Conservation (phyloP, 2,329 filamentous ascomycete species). For the Curvularia eragrostidis region DNA sequence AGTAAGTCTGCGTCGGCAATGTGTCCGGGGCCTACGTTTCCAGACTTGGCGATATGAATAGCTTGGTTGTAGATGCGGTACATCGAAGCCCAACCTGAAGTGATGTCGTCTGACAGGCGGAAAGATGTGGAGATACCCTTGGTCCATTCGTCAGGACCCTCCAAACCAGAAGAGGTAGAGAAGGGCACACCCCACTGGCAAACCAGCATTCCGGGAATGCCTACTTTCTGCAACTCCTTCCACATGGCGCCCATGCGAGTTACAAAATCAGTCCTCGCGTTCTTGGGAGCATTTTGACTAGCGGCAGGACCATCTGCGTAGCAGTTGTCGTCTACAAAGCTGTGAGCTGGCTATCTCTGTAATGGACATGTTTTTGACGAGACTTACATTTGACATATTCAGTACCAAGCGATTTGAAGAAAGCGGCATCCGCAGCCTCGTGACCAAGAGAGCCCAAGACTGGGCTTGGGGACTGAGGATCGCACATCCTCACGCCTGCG, state of each 20-base stretch:
- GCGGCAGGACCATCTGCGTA: conserved; percentile 24
- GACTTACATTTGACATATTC: conserved; percentile 30
- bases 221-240: conserved; percentile 28
- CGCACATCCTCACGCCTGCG: conserved; percentile 30
- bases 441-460: conserved; percentile 24
- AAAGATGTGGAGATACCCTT: conserved; percentile 30
- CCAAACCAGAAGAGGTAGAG: conserved; percentile 18
- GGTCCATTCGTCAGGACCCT: conserved; percentile 28
- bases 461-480: conserved; percentile 24
- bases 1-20: conserved; percentile 32
- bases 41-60: conserved; percentile 26
- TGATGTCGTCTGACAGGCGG: conserved; percentile 27
- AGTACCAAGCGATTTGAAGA: conserved; percentile 30
- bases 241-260: conserved; percentile 27
- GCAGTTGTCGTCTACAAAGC: conserved; percentile 27
- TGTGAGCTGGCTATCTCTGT: neutral
- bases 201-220: conserved; percentile 26
- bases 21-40: conserved; percentile 23
- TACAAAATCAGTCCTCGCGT: conserved; percentile 25
- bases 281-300: conserved; percentile 27
- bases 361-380: neutral
- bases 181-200: conserved; percentile 30
- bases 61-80: conserved; percentile 33
- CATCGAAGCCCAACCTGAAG: conserved; percentile 23
- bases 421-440: conserved; percentile 26